These are phyloP conservation scores for Entomophthora muscae DNA, from an alignment of 371 early-diverging fungal genomes.

Conservation along the genomic window DNA sequence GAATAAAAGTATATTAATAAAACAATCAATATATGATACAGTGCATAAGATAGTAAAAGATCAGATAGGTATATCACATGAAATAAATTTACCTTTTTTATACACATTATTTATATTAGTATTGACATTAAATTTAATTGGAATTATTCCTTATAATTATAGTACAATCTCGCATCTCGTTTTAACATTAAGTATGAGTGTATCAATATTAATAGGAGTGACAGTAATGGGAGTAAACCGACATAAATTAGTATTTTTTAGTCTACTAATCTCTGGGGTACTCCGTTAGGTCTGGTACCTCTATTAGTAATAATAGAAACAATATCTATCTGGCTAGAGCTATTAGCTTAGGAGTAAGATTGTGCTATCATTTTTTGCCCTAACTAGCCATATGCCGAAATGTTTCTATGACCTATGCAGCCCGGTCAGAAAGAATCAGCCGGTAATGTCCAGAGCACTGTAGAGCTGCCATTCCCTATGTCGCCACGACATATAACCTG, in stretches of 20 bases:
- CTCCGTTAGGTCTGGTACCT: background rate
- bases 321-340: conserved; percentile 8
- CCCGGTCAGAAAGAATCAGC: no score
- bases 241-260: background rate
- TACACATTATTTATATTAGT: conserved; percentile 14
- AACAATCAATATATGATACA: conserved; percentile 15
- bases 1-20: conserved; percentile 11
- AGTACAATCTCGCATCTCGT: conserved; percentile 6
- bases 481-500: no score
- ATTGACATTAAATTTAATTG: conserved; percentile 13
- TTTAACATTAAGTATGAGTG: conserved; percentile 5
- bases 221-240: conserved; percentile 11
- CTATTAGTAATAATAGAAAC: background rate
- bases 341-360: background rate
- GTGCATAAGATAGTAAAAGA: conserved; percentile 14
- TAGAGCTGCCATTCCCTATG: no score
- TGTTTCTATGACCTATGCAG: no score
- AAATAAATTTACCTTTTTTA: conserved; percentile 14
- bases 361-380: no score
- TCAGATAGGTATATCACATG: conserved; percentile 11
- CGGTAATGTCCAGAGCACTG: no score
- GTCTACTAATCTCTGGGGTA: background rate
- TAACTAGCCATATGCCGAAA: no score
- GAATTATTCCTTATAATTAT: conserved; percentile 9
- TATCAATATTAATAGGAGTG: conserved; percentile 13